Evolutionary conservation across 73 alveolate genomes (phyloP).

Genomic region (Paramecium biaurelia): DNA sequence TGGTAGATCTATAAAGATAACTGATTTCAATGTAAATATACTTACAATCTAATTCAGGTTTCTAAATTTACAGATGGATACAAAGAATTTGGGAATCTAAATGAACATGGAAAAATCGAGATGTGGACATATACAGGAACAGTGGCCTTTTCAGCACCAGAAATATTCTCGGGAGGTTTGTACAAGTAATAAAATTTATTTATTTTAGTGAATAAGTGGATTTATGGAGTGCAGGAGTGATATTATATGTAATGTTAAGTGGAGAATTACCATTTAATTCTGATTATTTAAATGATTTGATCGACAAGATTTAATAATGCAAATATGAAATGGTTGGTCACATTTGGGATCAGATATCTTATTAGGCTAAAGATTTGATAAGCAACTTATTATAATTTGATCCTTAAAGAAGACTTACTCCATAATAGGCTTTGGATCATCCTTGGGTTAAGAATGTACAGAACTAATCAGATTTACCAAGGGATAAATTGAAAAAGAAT

Average conservation of each 20-base stretch:
- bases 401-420: slow-evolving; percentile 34
- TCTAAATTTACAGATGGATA: slow-evolving; percentile 61
- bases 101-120: slow-evolving; percentile 46
- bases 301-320: slow-evolving; percentile 14
- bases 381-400: neutral
- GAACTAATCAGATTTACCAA: neutral
- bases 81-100: slow-evolving; percentile 55
- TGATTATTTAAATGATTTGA: slow-evolving; percentile 52
- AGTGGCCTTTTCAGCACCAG: slow-evolving; percentile 65
- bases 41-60: neutral
- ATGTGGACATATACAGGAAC: slow-evolving; percentile 71
- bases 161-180: slow-evolving; percentile 58
- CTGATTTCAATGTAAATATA: slow-evolving; percentile 47
- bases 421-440: slow-evolving; percentile 35
- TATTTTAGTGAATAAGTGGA: slow-evolving; percentile 49
- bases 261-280: slow-evolving; percentile 63
- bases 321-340: slow-evolving; percentile 13
- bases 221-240: slow-evolving; percentile 69
- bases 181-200: slow-evolving; percentile 4
- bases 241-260: slow-evolving; percentile 51
- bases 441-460: neutral
- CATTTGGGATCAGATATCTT: neutral
- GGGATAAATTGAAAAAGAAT: neutral
- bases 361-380: slow-evolving; percentile 36
- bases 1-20: slow-evolving; percentile 40